Conservation (phyloP, 176 grass and related monocot genomes). For the Oropetium thomaeum region DNA sequence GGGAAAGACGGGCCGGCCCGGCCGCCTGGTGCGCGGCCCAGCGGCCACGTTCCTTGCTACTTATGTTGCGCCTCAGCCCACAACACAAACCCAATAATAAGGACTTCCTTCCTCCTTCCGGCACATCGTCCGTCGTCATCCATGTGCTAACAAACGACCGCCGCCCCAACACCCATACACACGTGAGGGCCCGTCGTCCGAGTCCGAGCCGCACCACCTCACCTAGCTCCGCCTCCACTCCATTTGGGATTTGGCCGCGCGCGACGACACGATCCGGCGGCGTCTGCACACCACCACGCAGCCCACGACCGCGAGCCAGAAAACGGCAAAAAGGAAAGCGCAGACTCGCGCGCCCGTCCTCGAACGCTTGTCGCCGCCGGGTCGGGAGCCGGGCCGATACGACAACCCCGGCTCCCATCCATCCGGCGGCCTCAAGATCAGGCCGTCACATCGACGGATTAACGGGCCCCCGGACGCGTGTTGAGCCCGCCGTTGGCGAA, state of each 20-base stretch:
- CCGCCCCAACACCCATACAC: slow-evolving; percentile 33
- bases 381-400: slow-evolving; percentile 25
- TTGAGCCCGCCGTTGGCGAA: no score
- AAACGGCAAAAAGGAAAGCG: background rate
- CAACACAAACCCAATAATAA: no score
- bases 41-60: no score
- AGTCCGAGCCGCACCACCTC: background rate
- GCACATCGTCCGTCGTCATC: slow-evolving; percentile 11
- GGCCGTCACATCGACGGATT: background rate
- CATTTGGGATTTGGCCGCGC: slow-evolving; percentile 34
- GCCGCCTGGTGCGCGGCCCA: no score
- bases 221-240: background rate
- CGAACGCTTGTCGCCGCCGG: slow-evolving; percentile 3
- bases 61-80: no score
- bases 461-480: background rate
- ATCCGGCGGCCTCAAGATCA: background rate
- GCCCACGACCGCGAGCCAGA: background rate
- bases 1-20: no score
- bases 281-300: background rate
- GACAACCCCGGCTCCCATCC: slow-evolving; percentile 31
- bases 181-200: slow-evolving; percentile 9
- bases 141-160: slow-evolving; percentile 16
- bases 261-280: slow-evolving; percentile 32
- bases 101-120: no score
- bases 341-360: background rate